A percentile compares a stretch with the other conserved stretches of the same genome.
These are phyloP conservation scores for Naganishia antarctica DNA, from an alignment of 768 basidiomycete species.

Conservation along the genomic window DNA sequence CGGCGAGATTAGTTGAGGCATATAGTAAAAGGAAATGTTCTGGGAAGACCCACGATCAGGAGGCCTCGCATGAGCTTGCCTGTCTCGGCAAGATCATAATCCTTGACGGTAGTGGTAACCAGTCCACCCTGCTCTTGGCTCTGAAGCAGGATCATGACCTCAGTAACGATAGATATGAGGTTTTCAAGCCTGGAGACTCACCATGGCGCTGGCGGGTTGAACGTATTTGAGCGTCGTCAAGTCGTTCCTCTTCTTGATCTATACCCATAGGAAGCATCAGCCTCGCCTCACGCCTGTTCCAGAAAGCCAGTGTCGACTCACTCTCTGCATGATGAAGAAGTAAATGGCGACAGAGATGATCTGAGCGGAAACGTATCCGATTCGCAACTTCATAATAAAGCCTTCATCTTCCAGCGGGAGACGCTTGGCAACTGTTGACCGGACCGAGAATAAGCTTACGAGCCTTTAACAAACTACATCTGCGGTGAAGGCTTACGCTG, in stretches of 20 bases:
- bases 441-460: constrained; percentile 54
- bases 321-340: constrained; percentile 72
- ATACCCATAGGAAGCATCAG: background rate
- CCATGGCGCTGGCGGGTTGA: constrained; percentile 71
- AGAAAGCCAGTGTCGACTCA: constrained; percentile 48
- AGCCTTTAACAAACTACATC: background rate
- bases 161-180: constrained; percentile 15
- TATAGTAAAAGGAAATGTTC: constrained; percentile 47
- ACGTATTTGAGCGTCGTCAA: constrained; percentile 94
- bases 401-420: constrained; percentile 85
- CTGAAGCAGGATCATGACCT: background rate
- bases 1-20: background rate
- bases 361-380: constrained; percentile 75
- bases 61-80: constrained; percentile 59
- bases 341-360: constrained; percentile 66
- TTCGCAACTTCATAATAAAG: constrained; percentile 72
- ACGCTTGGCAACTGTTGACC: constrained; percentile 65
- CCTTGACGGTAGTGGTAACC: constrained; percentile 82
- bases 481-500: constrained; percentile 51
- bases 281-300: background rate
- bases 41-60: constrained; percentile 40
- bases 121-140: constrained; percentile 63
- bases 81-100: constrained; percentile 86
- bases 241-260: constrained; percentile 96
- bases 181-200: background rate